phyloP scores from a whole-genome alignment of 208 protist species.

The Tritrichomonas foetus region DNA sequence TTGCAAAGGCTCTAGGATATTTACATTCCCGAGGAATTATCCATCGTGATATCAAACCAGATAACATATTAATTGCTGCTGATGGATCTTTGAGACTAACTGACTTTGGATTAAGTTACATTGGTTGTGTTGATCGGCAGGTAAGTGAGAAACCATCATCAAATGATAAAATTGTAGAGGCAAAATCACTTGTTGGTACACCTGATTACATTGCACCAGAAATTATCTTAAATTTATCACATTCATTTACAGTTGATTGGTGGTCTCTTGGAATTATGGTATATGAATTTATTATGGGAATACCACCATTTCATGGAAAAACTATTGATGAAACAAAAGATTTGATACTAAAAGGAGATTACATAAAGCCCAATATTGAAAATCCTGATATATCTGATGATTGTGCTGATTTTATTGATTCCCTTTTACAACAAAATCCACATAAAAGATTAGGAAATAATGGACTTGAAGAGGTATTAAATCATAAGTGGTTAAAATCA shows the following conservation, averaged over 20 bases:
- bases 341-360: background rate
- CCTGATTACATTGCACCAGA: slow-evolving; percentile 36
- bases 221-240: background rate
- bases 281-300: background rate
- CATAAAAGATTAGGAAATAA: background rate
- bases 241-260: background rate
- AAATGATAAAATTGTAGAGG: background rate
- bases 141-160: background rate
- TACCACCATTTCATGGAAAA: background rate
- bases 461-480: background rate
- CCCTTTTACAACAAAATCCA: background rate
- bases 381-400: background rate
- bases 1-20: background rate
- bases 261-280: background rate
- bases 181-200: slow-evolving; percentile 5
- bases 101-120: background rate
- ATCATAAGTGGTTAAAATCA: background rate
- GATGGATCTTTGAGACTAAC: background rate
- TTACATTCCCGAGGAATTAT: background rate
- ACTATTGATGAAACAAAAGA: background rate
- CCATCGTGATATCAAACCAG: slow-evolving; percentile 12
- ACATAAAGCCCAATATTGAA: background rate
- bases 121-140: background rate
- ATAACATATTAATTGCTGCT: background rate
- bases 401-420: background rate